phyloP scores from a whole-genome alignment of 2,329 filamentous ascomycete species.

The Mycocentrospora acerina region DNA sequence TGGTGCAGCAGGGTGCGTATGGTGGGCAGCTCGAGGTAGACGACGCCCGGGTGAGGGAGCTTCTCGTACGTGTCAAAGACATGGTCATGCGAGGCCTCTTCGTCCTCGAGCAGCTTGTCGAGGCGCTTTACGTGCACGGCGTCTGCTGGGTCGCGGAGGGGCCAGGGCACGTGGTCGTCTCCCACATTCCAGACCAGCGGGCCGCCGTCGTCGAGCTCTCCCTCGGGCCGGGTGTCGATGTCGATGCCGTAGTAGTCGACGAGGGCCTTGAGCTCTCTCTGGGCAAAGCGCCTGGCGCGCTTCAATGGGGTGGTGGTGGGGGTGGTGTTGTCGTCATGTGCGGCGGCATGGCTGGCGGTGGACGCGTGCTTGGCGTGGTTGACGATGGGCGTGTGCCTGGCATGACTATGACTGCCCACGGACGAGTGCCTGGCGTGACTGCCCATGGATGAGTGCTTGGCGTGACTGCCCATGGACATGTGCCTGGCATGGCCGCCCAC shows the following conservation, averaged over 20 bases:
- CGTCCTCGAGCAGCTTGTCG: slow-evolving; percentile 46
- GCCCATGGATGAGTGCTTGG: too few species aligned
- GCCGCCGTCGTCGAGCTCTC: slow-evolving; percentile 36
- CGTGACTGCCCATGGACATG: too few species aligned
- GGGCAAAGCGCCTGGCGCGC: slow-evolving; percentile 34
- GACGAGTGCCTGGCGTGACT: too few species aligned
- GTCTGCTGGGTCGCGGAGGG: slow-evolving; percentile 33
- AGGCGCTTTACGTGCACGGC: slow-evolving; percentile 37
- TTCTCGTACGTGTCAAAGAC: slow-evolving; percentile 56
- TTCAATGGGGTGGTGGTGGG: too few species aligned
- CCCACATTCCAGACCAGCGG: slow-evolving; percentile 35
- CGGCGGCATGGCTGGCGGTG: too few species aligned
- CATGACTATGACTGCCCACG: too few species aligned
- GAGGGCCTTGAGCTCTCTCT: slow-evolving; percentile 50
- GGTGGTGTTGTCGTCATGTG: too few species aligned
- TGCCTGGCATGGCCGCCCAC: too few species aligned
- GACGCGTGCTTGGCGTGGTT: not conserved
- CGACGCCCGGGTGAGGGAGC: slow-evolving; percentile 56
- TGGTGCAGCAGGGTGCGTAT: slow-evolving; percentile 67
- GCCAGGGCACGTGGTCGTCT: slow-evolving; percentile 36
- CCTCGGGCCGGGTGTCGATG: slow-evolving; percentile 19
- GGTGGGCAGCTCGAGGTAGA: slow-evolving; percentile 51
- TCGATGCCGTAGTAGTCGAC: slow-evolving; percentile 50
- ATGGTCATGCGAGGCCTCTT: slow-evolving; percentile 47
- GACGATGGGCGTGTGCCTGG: too few species aligned